These are phyloP conservation scores for Aureobasidium sp. DNA, from an alignment of 2,329 filamentous ascomycete genomes.

Conservation along the genomic window DNA sequence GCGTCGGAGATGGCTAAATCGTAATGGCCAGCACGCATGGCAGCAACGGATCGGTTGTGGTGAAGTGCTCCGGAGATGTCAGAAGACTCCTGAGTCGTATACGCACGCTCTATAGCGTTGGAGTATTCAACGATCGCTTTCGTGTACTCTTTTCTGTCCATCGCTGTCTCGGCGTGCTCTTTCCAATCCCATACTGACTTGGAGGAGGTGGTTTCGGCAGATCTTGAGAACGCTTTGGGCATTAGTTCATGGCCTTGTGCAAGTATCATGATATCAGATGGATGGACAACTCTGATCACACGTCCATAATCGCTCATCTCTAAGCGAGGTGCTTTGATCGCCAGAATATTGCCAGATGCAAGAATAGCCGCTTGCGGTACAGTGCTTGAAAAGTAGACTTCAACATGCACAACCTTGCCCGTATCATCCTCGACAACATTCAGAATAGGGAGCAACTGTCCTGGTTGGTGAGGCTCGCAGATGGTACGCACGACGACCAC, in stretches of 20 bases:
- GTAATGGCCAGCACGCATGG: background rate
- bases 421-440: background rate
- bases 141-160: background rate
- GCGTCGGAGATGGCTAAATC: background rate
- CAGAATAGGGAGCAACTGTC: background rate
- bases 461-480: background rate
- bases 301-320: background rate
- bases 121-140: background rate
- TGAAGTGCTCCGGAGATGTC: background rate
- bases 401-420: background rate
- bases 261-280: background rate
- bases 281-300: background rate
- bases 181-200: background rate
- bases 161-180: background rate
- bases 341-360: background rate
- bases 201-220: background rate
- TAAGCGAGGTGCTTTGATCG: background rate
- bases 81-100: background rate
- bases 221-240: background rate
- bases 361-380: background rate
- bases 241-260: background rate
- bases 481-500: background rate
- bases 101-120: background rate
- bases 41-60: background rate
- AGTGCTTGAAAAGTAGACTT: background rate